Conservation (phyloP, 306 rosid species). For the Astragalus membranaceus region DNA sequence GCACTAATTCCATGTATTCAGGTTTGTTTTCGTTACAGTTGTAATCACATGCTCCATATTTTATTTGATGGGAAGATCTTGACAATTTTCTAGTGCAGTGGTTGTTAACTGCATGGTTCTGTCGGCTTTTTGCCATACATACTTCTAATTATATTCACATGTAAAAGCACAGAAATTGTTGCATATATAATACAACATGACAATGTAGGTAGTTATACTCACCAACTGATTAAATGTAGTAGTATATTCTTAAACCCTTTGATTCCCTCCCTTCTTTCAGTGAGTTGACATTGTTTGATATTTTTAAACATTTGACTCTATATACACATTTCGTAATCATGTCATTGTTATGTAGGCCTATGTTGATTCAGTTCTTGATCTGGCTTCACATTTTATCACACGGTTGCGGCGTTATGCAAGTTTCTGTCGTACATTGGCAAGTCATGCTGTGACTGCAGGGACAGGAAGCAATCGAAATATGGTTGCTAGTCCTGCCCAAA, state of each 20-base stretch:
- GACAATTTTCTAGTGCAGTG: neutral
- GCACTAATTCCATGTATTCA: conserved; percentile 66
- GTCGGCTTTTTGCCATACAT: neutral
- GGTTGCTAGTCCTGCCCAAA: conserved; percentile 82
- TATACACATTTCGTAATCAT: conserved; percentile 7
- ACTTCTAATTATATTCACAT: neutral
- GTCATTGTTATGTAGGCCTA: conserved; percentile 63
- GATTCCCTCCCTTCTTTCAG: neutral
- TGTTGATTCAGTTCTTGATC: conserved; percentile 96
- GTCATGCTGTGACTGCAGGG: conserved; percentile 87
- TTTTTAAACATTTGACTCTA: neutral
- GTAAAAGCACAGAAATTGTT: neutral
- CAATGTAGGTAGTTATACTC: neutral
- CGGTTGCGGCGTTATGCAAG: conserved; percentile 91
- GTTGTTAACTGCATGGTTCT: neutral
- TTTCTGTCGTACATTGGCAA: conserved; percentile 91
- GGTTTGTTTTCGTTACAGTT: conserved; percentile 38
- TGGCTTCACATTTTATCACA: conserved; percentile 95
- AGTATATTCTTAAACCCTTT: neutral
- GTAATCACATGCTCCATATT: neutral
- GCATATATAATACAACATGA: neutral
- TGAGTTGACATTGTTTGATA: conserved; percentile 3
- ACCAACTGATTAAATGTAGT: neutral
- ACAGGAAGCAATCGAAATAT: conserved; percentile 77
- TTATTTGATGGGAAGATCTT: neutral